Conservation (phyloP, 2,329 filamentous ascomycete genomes). For the Fusarium camptoceras region DNA sequence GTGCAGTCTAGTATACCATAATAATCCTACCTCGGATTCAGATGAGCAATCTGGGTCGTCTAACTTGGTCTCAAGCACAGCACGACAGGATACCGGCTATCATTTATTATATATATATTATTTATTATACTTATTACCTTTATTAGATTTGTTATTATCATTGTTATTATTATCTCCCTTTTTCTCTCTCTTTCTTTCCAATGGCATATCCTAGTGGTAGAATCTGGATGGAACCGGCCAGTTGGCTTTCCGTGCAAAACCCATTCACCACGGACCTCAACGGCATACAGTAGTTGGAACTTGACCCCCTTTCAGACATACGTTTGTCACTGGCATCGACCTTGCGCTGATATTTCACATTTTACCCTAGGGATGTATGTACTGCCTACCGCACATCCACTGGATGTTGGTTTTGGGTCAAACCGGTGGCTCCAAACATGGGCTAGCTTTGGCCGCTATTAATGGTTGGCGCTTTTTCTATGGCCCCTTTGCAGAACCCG, state of each 20-base stretch:
- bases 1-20: slow-evolving; percentile 5
- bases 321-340: slow-evolving; percentile 14
- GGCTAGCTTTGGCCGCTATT: slow-evolving; percentile 39
- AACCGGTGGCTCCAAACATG: slow-evolving; percentile 35
- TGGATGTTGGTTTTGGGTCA: slow-evolving; percentile 8
- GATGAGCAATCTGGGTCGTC: background rate
- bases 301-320: slow-evolving; percentile 4
- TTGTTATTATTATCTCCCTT: no score
- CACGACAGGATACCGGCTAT: background rate
- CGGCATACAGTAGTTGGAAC: background rate
- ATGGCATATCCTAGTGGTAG: background rate
- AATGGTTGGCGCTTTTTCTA: slow-evolving; percentile 21
- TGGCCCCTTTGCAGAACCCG: slow-evolving; percentile 23
- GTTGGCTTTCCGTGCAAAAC: slow-evolving; percentile 8
- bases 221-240: background rate
- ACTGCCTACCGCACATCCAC: background rate
- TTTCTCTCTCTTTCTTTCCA: background rate
- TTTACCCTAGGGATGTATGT: background rate
- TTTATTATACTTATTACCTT: no score
- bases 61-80: background rate
- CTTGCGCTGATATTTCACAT: background rate
- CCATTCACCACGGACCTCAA: slow-evolving; percentile 13
- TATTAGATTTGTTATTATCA: no score
- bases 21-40: background rate
- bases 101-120: no score